Evolutionary conservation across 345 rosid species (phyloP).

Genomic region (Euphorbia lathyris): DNA sequence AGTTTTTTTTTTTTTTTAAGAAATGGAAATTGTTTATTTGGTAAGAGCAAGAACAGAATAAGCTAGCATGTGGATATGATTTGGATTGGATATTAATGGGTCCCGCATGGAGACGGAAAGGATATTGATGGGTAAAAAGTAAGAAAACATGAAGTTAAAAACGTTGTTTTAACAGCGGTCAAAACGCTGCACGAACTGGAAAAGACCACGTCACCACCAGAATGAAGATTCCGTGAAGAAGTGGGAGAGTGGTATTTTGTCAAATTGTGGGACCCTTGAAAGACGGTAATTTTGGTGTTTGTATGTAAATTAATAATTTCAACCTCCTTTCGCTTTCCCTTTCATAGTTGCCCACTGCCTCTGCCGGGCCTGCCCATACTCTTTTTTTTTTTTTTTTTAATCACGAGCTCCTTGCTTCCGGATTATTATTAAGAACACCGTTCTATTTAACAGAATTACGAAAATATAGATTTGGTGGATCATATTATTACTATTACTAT

Average conservation of each 20-base stretch:
- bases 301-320: background rate
- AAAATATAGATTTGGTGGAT: no score
- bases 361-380: no score
- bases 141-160: background rate
- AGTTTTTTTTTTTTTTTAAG: no score
- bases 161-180: background rate
- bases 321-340: background rate
- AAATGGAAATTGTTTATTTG: background rate
- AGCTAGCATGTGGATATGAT: slow-evolving; percentile 14
- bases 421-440: no score
- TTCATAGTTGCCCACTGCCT: background rate
- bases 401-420: background rate
- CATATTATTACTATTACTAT: no score
- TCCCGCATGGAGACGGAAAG: no score
- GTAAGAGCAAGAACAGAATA: background rate
- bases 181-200: background rate
- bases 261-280: slow-evolving; percentile 3
- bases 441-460: no score
- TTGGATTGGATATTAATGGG: slow-evolving; percentile 13
- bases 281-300: background rate
- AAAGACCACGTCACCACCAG: slow-evolving; percentile 10
- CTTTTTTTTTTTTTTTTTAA: no score
- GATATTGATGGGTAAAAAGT: no score
- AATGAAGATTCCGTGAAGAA: background rate
- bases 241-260: slow-evolving; percentile 4